Percentiles rank a stretch among this genome's conserved stretches.
Conservation (phyloP, 1,139 yeast genomes). For the Arxiozyma heterogenica region DNA sequence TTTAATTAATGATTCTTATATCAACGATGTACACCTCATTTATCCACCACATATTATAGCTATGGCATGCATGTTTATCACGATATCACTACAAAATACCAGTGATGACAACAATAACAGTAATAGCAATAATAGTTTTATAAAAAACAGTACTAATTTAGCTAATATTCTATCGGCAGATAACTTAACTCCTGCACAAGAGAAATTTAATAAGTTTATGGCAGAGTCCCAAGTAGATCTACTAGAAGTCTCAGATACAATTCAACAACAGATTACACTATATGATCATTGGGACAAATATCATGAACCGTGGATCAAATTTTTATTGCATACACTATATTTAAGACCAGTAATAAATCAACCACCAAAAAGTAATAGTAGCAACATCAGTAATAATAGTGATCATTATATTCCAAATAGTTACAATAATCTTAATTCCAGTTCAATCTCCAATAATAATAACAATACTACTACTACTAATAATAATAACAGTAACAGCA, state of each 20-base stretch:
- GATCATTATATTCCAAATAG: not conserved
- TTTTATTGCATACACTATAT: constrained; percentile 28
- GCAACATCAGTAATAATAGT: not conserved
- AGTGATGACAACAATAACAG: not conserved
- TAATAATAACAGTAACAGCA: not conserved
- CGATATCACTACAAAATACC: not conserved
- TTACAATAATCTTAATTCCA: not conserved
- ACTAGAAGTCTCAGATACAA: constrained; percentile 66
- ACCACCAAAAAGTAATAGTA: not conserved
- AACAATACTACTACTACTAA: too few relatives aligned
- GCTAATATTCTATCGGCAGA: not conserved
- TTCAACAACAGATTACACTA: constrained; percentile 70
- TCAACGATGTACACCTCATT: constrained; percentile 73
- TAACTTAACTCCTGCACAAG: constrained; percentile 12
- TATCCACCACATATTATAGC: constrained; percentile 92
- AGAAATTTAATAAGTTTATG: constrained; percentile 49
- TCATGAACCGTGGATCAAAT: constrained; percentile 47
- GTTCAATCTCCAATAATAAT: not conserved
- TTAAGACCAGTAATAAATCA: constrained; percentile 12
- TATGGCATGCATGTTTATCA: constrained; percentile 50
- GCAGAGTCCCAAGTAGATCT: constrained; percentile 70
- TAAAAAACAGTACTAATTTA: not conserved
- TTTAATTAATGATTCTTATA: constrained; percentile 77
- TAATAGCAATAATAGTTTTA: not conserved
- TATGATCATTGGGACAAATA: constrained; percentile 81